Percentiles rank a stretch among this genome's conserved stretches.
These are phyloP conservation scores for Aspergillus bertholletiae DNA, from an alignment of 495 filamentous ascomycete species.

Conservation along the genomic window DNA sequence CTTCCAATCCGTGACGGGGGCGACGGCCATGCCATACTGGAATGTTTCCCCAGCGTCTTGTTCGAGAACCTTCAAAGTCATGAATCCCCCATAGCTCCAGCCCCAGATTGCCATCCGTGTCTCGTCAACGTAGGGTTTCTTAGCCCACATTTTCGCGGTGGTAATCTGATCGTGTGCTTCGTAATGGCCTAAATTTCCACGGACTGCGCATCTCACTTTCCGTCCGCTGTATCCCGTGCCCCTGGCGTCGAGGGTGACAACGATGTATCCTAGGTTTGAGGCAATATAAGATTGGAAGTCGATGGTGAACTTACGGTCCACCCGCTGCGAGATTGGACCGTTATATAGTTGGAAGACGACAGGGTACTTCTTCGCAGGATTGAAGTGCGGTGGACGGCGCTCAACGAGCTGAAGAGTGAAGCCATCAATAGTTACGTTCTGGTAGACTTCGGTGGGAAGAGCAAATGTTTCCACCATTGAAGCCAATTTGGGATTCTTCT, in stretches of 20 bases:
- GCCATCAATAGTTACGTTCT: slow-evolving; percentile 78
- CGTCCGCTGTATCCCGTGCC: slow-evolving; percentile 91
- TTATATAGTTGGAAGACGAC: slow-evolving; percentile 93
- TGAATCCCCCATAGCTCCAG: slow-evolving; percentile 97
- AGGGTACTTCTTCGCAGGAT: slow-evolving; percentile 80
- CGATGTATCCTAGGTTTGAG: slow-evolving; percentile 84
- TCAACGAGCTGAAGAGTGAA: slow-evolving; percentile 82
- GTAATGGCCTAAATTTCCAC: slow-evolving; percentile 78
- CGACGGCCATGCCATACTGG: slow-evolving; percentile 95
- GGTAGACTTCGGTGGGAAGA: slow-evolving; percentile 80
- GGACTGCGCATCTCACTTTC: slow-evolving; percentile 72
- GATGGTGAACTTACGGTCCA: slow-evolving; percentile 75
- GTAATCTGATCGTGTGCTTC: slow-evolving; percentile 91
- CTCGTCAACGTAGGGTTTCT: slow-evolving; percentile 79
- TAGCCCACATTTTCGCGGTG: slow-evolving; percentile 80
- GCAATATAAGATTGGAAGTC: slow-evolving; percentile 92
- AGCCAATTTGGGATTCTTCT: slow-evolving; percentile 69
- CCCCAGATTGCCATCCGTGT: slow-evolving; percentile 90
- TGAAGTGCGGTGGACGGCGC: slow-evolving; percentile 85
- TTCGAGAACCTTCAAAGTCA: slow-evolving; percentile 94
- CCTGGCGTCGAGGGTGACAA: slow-evolving; percentile 90
- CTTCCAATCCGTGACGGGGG: slow-evolving; percentile 95
- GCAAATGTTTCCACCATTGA: slow-evolving; percentile 70
- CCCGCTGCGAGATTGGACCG: slow-evolving; percentile 84
- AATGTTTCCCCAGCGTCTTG: slow-evolving; percentile 86